Conservation (phyloP, 2,329 filamentous ascomycete species). For the Aquanectria penicillioides region DNA sequence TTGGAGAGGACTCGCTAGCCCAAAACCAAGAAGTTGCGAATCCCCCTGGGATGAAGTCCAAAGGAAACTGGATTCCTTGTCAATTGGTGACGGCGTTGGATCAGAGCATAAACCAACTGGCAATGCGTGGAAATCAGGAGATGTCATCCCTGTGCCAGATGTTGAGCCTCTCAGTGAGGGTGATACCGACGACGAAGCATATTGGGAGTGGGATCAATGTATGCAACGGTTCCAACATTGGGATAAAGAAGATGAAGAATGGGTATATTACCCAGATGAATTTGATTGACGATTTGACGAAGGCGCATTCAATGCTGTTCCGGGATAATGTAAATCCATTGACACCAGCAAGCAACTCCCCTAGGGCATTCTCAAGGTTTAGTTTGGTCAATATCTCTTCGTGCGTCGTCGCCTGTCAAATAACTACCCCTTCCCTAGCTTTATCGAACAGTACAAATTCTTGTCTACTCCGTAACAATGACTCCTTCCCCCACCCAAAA, state of each 20-base stretch:
- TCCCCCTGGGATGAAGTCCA: background rate
- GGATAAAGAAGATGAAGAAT: constrained; percentile 34
- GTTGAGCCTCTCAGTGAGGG: constrained; percentile 31
- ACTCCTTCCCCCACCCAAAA: background rate
- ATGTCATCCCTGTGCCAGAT: constrained; percentile 31
- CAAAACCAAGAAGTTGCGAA: background rate
- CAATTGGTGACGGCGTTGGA: background rate
- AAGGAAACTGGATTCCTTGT: constrained; percentile 16
- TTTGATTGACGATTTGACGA: constrained; percentile 37
- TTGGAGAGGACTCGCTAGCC: background rate
- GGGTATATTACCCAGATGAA: constrained; percentile 37
- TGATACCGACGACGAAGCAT: constrained; percentile 29
- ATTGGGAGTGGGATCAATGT: constrained; percentile 36
- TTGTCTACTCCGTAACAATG: no score
- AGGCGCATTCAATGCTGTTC: no score
- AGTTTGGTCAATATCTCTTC: no score
- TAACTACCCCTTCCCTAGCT: no score
- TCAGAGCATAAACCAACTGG: background rate
- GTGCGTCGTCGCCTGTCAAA: no score
- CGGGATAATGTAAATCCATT: no score
- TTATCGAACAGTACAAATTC: no score
- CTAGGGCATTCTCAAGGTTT: no score
- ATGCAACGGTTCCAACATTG: constrained; percentile 34
- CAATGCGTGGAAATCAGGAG: constrained; percentile 15
- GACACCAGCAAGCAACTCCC: no score